These are phyloP conservation scores for Annona cherimola DNA, from an alignment of 164 flowering plant species.

Conservation along the genomic window DNA sequence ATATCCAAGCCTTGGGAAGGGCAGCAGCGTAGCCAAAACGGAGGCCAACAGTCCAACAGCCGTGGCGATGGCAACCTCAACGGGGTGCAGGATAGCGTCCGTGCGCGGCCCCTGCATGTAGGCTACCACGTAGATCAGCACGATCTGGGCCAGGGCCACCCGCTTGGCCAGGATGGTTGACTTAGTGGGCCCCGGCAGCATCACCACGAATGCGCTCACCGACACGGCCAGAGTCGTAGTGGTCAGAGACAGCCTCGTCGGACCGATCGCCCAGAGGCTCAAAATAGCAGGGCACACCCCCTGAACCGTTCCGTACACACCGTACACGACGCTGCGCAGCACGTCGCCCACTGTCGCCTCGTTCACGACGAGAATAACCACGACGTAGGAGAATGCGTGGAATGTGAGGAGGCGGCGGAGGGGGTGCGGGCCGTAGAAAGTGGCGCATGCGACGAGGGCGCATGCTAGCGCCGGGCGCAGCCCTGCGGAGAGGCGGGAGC, in stretches of 20 bases:
- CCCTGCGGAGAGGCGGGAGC: slow-evolving; percentile 45
- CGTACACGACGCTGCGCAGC: slow-evolving; percentile 49
- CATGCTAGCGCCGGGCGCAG: slow-evolving; percentile 65
- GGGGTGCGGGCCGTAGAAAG: slow-evolving; percentile 48
- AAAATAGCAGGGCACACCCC: slow-evolving; percentile 51
- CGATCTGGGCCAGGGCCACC: slow-evolving; percentile 69
- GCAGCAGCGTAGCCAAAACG: slow-evolving; percentile 57
- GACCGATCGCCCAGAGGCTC: slow-evolving; percentile 57
- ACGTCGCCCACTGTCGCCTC: slow-evolving; percentile 71
- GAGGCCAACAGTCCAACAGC: slow-evolving; percentile 62
- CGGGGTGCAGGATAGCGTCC: slow-evolving; percentile 50
- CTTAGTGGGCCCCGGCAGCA: slow-evolving; percentile 45
- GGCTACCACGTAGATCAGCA: slow-evolving; percentile 45
- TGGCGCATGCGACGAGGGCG: slow-evolving; percentile 48
- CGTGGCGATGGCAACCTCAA: slow-evolving; percentile 63
- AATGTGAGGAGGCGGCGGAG: slow-evolving; percentile 33
- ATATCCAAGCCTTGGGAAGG: slow-evolving; percentile 58
- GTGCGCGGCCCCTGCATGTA: slow-evolving; percentile 33
- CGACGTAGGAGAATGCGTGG: slow-evolving; percentile 75
- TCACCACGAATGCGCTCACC: slow-evolving; percentile 47
- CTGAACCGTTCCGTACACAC: slow-evolving; percentile 52
- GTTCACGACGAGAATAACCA: slow-evolving; percentile 43
- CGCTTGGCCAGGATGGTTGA: slow-evolving; percentile 38
- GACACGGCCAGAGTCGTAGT: slow-evolving; percentile 43
- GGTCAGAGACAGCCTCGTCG: slow-evolving; percentile 27